phyloP scores from a whole-genome alignment of 2,329 filamentous ascomycete species.

The Stagonosporopsis cucurbitacearum region DNA sequence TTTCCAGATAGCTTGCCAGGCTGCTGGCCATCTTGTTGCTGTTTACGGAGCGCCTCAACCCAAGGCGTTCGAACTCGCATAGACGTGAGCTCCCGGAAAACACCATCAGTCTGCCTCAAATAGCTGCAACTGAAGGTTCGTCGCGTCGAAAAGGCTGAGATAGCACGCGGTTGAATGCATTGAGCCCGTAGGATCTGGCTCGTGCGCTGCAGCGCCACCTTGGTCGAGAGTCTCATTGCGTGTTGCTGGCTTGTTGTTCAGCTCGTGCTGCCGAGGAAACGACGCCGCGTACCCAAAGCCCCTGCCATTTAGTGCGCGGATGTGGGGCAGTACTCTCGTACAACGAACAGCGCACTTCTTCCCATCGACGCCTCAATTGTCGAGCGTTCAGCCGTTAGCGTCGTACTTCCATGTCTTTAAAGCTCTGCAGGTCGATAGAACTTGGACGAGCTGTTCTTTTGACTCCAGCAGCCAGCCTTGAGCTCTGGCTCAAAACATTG shows the following conservation, averaged over 20 bases:
- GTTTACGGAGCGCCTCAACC: constrained; percentile 68
- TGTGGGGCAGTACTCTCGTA: constrained; percentile 29
- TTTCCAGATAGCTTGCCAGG: constrained; percentile 40
- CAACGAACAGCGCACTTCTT: constrained; percentile 3
- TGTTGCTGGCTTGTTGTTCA: constrained; percentile 12
- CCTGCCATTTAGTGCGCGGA: constrained; percentile 19
- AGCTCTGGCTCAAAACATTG: constrained; percentile 47
- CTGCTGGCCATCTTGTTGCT: constrained; percentile 50
- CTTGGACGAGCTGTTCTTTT: constrained; percentile 45
- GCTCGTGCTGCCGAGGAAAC: constrained; percentile 19
- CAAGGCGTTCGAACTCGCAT: constrained; percentile 66
- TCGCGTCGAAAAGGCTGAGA: neutral
- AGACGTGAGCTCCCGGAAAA: constrained; percentile 61
- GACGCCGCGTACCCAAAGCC: too few relatives aligned
- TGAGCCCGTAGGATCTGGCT: constrained; percentile 10
- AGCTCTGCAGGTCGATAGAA: constrained; percentile 37
- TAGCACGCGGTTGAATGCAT: constrained; percentile 1
- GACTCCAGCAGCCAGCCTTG: constrained; percentile 29
- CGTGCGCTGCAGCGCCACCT: constrained; percentile 29
- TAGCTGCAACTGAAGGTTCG: constrained; percentile 37
- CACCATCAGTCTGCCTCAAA: constrained; percentile 58
- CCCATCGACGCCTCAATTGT: constrained; percentile 4
- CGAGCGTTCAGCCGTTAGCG: neutral
- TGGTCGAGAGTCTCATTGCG: constrained; percentile 33
- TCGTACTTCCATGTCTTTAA: constrained; percentile 6